These are phyloP conservation scores for Babjeviella inositovora DNA, from an alignment of 805 yeast species.

Conservation along the genomic window DNA sequence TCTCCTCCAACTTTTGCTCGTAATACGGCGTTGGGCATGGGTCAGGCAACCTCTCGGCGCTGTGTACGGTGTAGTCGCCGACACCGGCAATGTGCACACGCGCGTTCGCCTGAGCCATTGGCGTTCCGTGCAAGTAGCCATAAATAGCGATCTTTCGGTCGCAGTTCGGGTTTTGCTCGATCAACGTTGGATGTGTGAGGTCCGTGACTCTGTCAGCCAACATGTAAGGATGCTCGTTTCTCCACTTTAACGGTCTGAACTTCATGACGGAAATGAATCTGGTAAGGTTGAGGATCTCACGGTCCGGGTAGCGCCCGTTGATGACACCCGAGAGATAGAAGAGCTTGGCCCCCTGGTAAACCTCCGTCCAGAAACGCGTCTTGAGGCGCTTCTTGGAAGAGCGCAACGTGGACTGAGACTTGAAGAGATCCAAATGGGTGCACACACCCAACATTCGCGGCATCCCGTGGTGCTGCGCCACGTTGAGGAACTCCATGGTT, in stretches of 20 bases:
- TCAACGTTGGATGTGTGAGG: slow-evolving; percentile 76
- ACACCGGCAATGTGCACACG: slow-evolving; percentile 90
- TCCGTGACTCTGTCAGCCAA: slow-evolving; percentile 87
- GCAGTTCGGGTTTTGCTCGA: slow-evolving; percentile 65
- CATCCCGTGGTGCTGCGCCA: slow-evolving; percentile 98
- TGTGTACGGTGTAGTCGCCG: slow-evolving; percentile 69
- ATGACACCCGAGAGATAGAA: slow-evolving; percentile 91
- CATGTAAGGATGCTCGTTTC: slow-evolving; percentile 94
- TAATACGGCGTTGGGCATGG: slow-evolving; percentile 97
- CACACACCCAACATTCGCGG: slow-evolving; percentile 93
- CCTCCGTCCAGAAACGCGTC: slow-evolving; percentile 97
- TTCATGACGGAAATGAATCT: slow-evolving; percentile 95
- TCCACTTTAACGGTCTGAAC: slow-evolving; percentile 97
- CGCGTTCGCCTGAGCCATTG: slow-evolving; percentile 51
- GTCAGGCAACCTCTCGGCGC: slow-evolving; percentile 84
- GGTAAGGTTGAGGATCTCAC: slow-evolving; percentile 83
- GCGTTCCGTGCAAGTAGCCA: slow-evolving; percentile 92
- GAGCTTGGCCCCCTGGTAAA: slow-evolving; percentile 92
- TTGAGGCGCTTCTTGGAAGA: slow-evolving; percentile 85
- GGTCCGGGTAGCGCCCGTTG: slow-evolving; percentile 94
- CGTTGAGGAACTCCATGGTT: slow-evolving; percentile 93
- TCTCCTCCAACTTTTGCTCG: slow-evolving; percentile 73
- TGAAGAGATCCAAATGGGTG: slow-evolving; percentile 90
- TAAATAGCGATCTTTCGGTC: slow-evolving; percentile 86
- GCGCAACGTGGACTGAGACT: slow-evolving; percentile 74